A percentile compares a stretch with the other conserved stretches of the same genome.
phyloP scores from a whole-genome alignment of 148 eudicot genomes.

The Fagopyrum tataricum region DNA sequence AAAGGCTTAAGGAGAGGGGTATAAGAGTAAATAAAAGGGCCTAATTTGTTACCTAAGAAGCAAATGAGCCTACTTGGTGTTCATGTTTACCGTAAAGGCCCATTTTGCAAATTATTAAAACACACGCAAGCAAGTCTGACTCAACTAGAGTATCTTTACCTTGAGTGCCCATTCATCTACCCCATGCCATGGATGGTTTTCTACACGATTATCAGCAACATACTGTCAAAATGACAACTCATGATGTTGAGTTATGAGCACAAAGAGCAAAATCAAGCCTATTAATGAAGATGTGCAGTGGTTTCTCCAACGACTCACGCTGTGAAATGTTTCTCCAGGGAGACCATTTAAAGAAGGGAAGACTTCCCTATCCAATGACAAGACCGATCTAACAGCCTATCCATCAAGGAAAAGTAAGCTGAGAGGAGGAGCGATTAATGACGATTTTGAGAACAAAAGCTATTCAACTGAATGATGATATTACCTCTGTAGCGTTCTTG shows the following conservation, averaged over 20 bases:
- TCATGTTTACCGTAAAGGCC: too few relatives aligned
- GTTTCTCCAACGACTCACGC: conserved; percentile 48
- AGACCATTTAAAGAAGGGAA: conserved; percentile 74
- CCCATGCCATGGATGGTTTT: conserved; percentile 84
- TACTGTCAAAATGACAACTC: conserved; percentile 40
- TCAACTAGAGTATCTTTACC: conserved; percentile 32
- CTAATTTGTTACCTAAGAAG: too few relatives aligned
- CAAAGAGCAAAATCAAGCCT: not conserved
- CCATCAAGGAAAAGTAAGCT: conserved; percentile 15
- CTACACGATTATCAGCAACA: conserved; percentile 72
- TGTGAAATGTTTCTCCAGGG: conserved; percentile 79
- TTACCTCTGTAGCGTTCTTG: conserved; percentile 87
- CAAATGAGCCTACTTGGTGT: too few relatives aligned
- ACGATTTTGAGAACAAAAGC: not conserved
- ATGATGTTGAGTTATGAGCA: conserved; percentile 3
- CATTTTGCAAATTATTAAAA: too few relatives aligned
- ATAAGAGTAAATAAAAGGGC: too few relatives aligned
- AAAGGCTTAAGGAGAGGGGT: too few relatives aligned
- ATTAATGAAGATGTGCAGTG: not conserved
- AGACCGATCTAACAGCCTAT: conserved; percentile 70
- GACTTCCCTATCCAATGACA: conserved; percentile 78
- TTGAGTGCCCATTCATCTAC: conserved; percentile 69
- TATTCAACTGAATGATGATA: not conserved
- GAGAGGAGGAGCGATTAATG: not conserved
- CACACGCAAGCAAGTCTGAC: not conserved